Conservation (phyloP, 1,284 basidiomycete species). For the Fomes fomentarius region DNA sequence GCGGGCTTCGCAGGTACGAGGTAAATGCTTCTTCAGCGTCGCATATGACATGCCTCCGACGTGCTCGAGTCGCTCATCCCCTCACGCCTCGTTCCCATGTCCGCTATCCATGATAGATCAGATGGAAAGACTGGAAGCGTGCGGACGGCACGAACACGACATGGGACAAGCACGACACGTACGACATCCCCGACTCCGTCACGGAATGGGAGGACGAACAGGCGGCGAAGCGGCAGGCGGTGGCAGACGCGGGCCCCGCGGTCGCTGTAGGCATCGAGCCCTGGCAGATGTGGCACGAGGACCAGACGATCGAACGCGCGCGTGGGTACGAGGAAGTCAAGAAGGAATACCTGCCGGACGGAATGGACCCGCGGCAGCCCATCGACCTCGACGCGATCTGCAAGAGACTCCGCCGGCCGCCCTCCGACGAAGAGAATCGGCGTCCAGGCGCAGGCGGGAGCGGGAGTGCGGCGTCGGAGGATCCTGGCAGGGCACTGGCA, state of each 20-base stretch:
- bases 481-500: too few relatives aligned
- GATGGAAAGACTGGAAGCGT: conserved; percentile 44
- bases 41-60: not conserved
- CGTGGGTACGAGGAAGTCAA: conserved; percentile 40
- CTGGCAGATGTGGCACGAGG: conserved; percentile 24
- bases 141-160: conserved; percentile 45
- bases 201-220: conserved; percentile 33
- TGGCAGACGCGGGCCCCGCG: conserved; percentile 27
- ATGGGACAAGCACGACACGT: conserved; percentile 34
- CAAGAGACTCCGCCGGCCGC: not conserved
- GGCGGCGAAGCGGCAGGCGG: conserved; percentile 10
- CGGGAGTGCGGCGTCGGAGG: not conserved
- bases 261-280: conserved; percentile 27
- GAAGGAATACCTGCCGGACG: conserved; percentile 3
- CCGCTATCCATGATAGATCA: conserved; percentile 40
- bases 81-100: too few relatives aligned
- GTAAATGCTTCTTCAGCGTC: not conserved
- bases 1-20: conserved; percentile 15
- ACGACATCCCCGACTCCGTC: conserved; percentile 25
- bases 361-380: not conserved
- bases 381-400: conserved; percentile 11
- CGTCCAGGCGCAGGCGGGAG: not conserved
- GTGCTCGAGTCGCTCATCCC: not conserved
- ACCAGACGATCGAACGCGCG: conserved; percentile 29
- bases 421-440: too few relatives aligned